A percentile compares a stretch with the other conserved stretches of the same genome.
phyloP scores from a whole-genome alignment of 2,329 filamentous ascomycete genomes.

The Aureobasidium sp. region DNA sequence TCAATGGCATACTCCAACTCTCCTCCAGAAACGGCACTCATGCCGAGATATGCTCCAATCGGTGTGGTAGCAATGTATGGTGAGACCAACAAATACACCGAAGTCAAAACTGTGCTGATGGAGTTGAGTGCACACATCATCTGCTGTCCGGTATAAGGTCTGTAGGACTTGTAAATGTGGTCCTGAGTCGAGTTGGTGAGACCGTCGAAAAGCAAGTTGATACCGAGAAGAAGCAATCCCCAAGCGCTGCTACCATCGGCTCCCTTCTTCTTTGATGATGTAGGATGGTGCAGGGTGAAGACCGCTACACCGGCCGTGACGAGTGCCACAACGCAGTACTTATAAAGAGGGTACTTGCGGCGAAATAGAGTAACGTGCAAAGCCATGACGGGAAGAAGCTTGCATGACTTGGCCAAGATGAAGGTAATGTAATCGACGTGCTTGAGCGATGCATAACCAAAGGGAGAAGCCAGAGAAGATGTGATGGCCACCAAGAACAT shows the following conservation, averaged over 20 bases:
- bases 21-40: conserved; percentile 55
- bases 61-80: conserved; percentile 78
- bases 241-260: conserved; percentile 69
- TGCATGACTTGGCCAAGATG: conserved; percentile 97
- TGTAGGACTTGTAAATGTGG: conserved; percentile 84
- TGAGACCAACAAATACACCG: conserved; percentile 77
- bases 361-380: conserved; percentile 94
- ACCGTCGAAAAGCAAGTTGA: conserved; percentile 96
- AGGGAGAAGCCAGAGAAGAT: conserved; percentile 90
- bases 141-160: conserved; percentile 88
- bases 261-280: conserved; percentile 55
- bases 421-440: conserved; percentile 99
- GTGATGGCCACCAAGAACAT: conserved; percentile 89
- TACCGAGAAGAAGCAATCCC: conserved; percentile 83
- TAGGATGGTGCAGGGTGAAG: conserved; percentile 88
- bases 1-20: conserved; percentile 83
- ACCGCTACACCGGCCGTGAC: conserved; percentile 95
- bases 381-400: conserved; percentile 98
- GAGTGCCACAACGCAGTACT: conserved; percentile 92
- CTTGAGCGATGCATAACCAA: conserved; percentile 91
- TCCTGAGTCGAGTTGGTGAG: conserved; percentile 98
- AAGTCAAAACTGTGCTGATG: conserved; percentile 82
- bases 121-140: conserved; percentile 99
- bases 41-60: conserved; percentile 46
- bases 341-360: conserved; percentile 91